Conservation (phyloP, 108 stramenopile genomes). For the Nannochloropsis gaditana region DNA sequence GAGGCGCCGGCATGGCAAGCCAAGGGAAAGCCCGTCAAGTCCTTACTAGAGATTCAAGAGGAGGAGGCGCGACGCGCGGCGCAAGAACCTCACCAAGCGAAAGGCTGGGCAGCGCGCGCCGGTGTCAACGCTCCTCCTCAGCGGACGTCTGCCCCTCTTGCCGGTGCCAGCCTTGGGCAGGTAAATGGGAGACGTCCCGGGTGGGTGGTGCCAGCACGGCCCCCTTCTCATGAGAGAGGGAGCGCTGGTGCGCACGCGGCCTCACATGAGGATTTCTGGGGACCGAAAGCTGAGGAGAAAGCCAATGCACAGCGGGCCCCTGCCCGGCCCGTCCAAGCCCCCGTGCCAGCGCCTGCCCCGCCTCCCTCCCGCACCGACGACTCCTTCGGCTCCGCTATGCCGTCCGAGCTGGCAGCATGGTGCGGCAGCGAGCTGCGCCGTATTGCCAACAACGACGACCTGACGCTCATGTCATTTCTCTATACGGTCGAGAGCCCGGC, state of each 20-base stretch:
- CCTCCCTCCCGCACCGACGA: background rate
- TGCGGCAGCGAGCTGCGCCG: slow-evolving; percentile 61
- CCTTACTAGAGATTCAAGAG: background rate
- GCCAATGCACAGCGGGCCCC: background rate
- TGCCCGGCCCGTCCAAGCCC: background rate
- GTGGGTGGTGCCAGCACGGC: too few relatives aligned
- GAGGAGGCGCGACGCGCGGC: background rate
- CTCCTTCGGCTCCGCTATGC: background rate
- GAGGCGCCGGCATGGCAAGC: background rate
- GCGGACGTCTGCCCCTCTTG: background rate
- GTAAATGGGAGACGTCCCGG: too few relatives aligned
- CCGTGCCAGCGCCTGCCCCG: background rate
- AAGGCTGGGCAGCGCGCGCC: background rate
- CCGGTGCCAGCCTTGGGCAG: too few relatives aligned
- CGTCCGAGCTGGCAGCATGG: background rate
- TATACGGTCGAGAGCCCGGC: slow-evolving; percentile 72
- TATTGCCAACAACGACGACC: slow-evolving; percentile 69
- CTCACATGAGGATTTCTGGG: background rate
- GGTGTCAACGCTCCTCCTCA: background rate
- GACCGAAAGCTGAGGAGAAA: background rate
- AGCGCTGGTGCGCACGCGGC: background rate
- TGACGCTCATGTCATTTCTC: slow-evolving; percentile 76
- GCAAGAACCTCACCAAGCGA: background rate
- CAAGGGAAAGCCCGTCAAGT: background rate
- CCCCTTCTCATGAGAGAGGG: too few relatives aligned